Evolutionary conservation across 306 rosid genomes (phyloP).

Genomic region (Dicorynia guianensis): DNA sequence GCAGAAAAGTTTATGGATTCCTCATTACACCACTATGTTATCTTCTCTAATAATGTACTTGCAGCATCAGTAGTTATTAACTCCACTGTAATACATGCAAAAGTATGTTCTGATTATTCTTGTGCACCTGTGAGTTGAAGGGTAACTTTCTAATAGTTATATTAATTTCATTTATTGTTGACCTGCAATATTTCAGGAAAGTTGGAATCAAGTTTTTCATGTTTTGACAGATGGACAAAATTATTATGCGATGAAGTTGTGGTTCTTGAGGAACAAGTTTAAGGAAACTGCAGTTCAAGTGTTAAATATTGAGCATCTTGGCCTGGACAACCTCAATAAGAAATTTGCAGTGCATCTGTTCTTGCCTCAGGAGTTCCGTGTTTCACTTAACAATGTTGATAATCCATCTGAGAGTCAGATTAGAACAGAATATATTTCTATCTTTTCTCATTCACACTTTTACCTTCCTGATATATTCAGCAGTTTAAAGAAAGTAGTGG

Average conservation of each 20-base stretch:
- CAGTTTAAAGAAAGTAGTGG: slow-evolving; percentile 78
- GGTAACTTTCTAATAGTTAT: slow-evolving; percentile 24
- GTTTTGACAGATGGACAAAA: slow-evolving; percentile 90
- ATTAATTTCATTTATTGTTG: slow-evolving; percentile 44
- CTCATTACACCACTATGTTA: slow-evolving; percentile 73
- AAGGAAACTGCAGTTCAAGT: slow-evolving; percentile 77
- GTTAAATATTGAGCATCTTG: slow-evolving; percentile 75
- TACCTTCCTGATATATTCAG: slow-evolving; percentile 84
- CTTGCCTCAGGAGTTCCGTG: slow-evolving; percentile 85
- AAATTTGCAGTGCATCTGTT: slow-evolving; percentile 43
- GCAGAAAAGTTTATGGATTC: slow-evolving; percentile 72
- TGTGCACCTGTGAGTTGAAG: slow-evolving; percentile 23
- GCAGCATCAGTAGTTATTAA: slow-evolving; percentile 91
- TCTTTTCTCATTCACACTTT: slow-evolving; percentile 88
- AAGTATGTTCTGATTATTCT: slow-evolving; percentile 60
- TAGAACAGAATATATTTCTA: slow-evolving; percentile 86
- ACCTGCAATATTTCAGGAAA: slow-evolving; percentile 69
- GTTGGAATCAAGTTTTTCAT: slow-evolving; percentile 83
- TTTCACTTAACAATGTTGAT: slow-evolving; percentile 60
- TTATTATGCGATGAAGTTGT: slow-evolving; percentile 87
- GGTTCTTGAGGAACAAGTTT: slow-evolving; percentile 81
- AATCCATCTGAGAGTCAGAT: slow-evolving; percentile 52
- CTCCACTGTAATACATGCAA: slow-evolving; percentile 79
- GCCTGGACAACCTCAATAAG: slow-evolving; percentile 48
- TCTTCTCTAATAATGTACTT: slow-evolving; percentile 87